Base-by-base conservation (phyloP, 2,329 filamentous ascomycete species). In the Aspergillus hortae region DNA sequence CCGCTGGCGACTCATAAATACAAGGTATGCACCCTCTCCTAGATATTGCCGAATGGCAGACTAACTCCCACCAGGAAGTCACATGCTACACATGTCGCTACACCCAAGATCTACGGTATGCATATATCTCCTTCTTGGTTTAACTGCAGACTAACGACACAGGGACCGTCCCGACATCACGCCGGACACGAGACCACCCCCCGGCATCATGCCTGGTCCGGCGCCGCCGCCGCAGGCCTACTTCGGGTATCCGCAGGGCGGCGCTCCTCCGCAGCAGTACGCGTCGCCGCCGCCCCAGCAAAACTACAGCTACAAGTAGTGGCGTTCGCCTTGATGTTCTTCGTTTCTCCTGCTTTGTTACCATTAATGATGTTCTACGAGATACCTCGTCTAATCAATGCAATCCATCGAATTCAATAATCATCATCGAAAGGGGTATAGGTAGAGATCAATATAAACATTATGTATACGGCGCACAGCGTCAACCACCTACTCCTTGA, bases 1-100 rank as follows among this genome's bases (percentile, higher is more conserved):
- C 72, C 72, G 12, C 61, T 74, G 6, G 50, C 70, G 7, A 65
- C 55, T 4, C 69, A 72, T 53, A 74, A 74, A 53, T 71, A 72
- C 53, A 72, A 68, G 59, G 69, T 70, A 56, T 46, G 48, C 48
- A n/a, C n/a, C 12, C 21, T 19, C 23, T 27, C 32, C 10, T 12
- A 12, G 9, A 11, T 35, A 10, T n/a, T 27, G 21, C 17, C 27
- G 6, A 40, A 36, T 21, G 6, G 11, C 5, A 4, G 30, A 36
- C 47, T 66, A 56, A 65, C 41, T 47, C n/a, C 23, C 17, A 15
- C 38, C 43, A 72, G 70, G 70, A 72, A 62, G 70, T 71, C 21
- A 66, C 60, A 42, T 72, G 70, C 55, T 61, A 66, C 51, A 71
- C 67, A 51, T 72, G 70, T 48, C 67, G 67, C 41, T 71, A 65